Base-by-base conservation (phyloP, 2,329 filamentous ascomycete species). In the Onygenales sp. region DNA sequence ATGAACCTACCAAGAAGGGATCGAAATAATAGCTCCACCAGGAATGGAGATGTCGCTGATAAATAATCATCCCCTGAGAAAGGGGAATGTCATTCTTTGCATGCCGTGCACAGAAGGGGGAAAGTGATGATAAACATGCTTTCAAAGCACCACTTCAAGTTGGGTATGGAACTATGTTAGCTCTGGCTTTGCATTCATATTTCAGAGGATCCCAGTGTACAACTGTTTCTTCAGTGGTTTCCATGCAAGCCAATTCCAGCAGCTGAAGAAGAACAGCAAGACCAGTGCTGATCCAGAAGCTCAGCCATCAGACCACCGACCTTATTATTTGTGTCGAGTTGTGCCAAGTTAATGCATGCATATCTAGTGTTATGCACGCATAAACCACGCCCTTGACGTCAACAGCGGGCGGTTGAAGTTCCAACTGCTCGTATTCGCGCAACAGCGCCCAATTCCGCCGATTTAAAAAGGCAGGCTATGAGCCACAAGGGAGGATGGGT, bases 191-290 rank as follows among this genome's bases (percentile, higher is more conserved):
- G n/a, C 21, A 46, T 14, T 21, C 38, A 3, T 14, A 6, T 32
- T 46, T 33, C 32, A 4, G 17, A 41, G 7, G 7, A 27, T 27
- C 41, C 42, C 50, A 52, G 13, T 17, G 14, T 9, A 44, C 35
- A 50, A 44, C 39, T 27, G 50, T 33, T 44, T 54, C 52, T 8
- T 14, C 38, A 43, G 52, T 54, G 17, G 39, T 45, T 41, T 54
- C 46, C 46, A 50, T 54, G 32, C 52, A 54, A 36, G 50, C 46
- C 27, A 54, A 38, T 50, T 54, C 32, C 52, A 54, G 50, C 21
- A 54, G 35, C 44, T 39, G 35, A 54, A 54, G 44, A 39, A 33
- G 47, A 50, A 35, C 47, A 33, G 21, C 36, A 33, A 7, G 32
- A 52, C 32, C 50, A 35, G 17, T 52, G 46, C 50, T 35, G 10